Base-by-base conservation (phyloP, 441 rosid genomes). In the Mallotus repandus region DNA sequence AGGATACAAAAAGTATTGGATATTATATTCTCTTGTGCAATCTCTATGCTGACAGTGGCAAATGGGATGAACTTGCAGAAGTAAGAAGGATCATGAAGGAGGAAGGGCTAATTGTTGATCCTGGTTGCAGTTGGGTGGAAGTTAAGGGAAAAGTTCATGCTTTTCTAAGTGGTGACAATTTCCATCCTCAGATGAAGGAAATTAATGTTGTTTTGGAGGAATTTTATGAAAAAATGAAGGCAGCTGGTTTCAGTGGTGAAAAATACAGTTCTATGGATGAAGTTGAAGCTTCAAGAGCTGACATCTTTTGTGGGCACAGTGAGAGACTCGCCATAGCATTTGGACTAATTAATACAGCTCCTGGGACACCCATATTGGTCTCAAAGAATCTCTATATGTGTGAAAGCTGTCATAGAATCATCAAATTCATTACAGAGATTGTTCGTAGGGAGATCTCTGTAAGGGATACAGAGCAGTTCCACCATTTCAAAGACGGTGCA, bases 111-210 rank as follows among this genome's bases (percentile, higher is more conserved):
- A 86, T 79, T 13, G 79, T 88, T 79, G 98, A 95, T 85, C 88
- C 97, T 35, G 99, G 98, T 13, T 95, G 98, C 83, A 89, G 99
- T 81, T 94, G 98, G 98, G 92, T 92, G 49, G 98, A 94, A 83
- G 86, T 86, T 46, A 94, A 89, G 77, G 99, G 98, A 68, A 88
- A 91, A 77, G 87, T 92, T 61, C 94, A 95, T 50, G 99, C 98
- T 71, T 91, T 95, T 82, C 97, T 95, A 55, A 91, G 84, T 32
- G 83, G 87, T 13, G 94, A 95, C 71, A 78, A 83, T 79, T 88
- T 59, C 77, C 98, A 88, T 79, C 97, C 97, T 75, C 93, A 81
- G 76, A 86, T 85, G 54, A 70, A 74, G 38, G 93, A 94, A 79
- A 87, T 91, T 76, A 84, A 86, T 75, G 73, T 80, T 21, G 87